Evolutionary conservation across 768 basidiomycete species (phyloP), one percentile per base, ranked within the genome.

Genomic region (Ramaria sp.): DNA sequence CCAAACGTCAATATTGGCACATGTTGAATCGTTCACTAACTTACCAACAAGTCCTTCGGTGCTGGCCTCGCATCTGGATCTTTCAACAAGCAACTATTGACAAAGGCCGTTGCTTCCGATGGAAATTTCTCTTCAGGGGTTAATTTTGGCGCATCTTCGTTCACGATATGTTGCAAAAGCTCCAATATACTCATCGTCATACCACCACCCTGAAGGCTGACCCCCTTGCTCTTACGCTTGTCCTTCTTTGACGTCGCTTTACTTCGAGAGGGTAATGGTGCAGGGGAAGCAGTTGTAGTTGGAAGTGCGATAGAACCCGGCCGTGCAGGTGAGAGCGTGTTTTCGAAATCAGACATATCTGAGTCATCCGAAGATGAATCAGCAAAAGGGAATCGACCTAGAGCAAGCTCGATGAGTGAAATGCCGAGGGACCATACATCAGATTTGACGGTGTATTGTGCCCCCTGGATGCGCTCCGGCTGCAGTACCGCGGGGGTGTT

Each of bases 371-470:
- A 80, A 37, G 75, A 72, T 2, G 83, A 83, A 64, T 90, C 86
- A 42, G 90, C 83, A 71, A 98, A 99, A 22, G 96, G 96, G 77
- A 99, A 99, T 36, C 92, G 86, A 15, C 95, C 96, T 30, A 95
- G 80, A 0, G 93, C 96, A 39, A 99, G 82, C 71, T 99, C 96
- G 66, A 98, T 94, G 47, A 99, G 76, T 7, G 93, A 89, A 64
- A 99, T 92, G 28, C 96, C 96, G 42, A 98, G 79, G 0, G 95
- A 97, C 96, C 96, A 99, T 3, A 98, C 95, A 62, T 99, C 96
- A 3, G 94, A 97, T 70, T 98, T 98, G 69, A 99, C 95, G 27
- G 92, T 93, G 68, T 99, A 98, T 64, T 90, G 89, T 1, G 92
- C 92, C 48, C 96, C 96, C 70, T 98, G 95, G 72, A 99, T 98